Conservation (phyloP, 208 protist genomes). For the Leishmania major region DNA sequence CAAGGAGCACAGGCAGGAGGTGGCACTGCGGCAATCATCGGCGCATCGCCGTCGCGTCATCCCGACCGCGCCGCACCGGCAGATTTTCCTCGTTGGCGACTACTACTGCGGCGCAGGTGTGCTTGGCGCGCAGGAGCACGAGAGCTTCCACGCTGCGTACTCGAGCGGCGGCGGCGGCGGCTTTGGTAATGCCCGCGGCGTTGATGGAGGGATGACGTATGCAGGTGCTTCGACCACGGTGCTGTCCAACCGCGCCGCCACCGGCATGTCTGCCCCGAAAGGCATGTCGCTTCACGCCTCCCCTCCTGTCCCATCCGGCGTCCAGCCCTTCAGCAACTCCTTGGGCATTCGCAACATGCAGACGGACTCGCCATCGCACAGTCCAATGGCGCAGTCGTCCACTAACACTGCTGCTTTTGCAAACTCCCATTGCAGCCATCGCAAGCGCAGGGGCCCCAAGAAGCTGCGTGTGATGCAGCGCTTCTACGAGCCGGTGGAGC, state of each 20-base stretch:
- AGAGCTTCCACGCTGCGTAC: background rate
- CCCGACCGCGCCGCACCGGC: constrained; percentile 36
- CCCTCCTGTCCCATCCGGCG: background rate
- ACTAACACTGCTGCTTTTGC: background rate
- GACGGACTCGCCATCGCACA: background rate
- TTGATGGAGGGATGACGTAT: background rate
- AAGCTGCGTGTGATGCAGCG: constrained; percentile 18
- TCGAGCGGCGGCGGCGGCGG: background rate
- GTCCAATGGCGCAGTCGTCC: background rate
- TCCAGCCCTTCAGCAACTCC: background rate
- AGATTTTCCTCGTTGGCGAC: constrained; percentile 41
- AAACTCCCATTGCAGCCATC: background rate
- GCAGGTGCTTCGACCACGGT: background rate
- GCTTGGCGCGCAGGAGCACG: background rate
- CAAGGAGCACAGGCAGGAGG: background rate
- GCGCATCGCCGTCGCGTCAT: constrained; percentile 27
- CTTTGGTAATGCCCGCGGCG: background rate
- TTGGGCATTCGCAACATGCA: background rate
- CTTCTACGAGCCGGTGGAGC: constrained; percentile 65
- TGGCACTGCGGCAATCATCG: background rate
- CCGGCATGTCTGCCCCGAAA: background rate
- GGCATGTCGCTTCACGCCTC: constrained; percentile 7
- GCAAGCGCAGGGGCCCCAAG: background rate
- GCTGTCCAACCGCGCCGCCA: background rate
- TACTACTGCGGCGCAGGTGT: background rate